Evolutionary conservation across 495 filamentous ascomycete genomes (phyloP).

Genomic region (Glarea lozoyensis): DNA sequence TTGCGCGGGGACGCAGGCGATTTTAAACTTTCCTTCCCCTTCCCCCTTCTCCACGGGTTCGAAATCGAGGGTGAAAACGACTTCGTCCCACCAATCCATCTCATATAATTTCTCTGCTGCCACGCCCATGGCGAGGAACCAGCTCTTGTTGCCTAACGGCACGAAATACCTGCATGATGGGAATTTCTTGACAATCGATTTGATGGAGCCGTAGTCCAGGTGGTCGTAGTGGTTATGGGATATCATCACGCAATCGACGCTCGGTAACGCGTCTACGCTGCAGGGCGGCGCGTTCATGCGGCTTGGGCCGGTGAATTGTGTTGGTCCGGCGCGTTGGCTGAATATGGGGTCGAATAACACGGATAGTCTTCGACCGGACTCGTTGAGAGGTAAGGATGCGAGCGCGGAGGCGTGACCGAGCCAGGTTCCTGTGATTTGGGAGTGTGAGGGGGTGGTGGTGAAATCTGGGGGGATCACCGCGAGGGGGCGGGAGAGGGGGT

Average conservation of each 20-base stretch:
- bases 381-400: conserved; percentile 26
- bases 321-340: conserved; percentile 38
- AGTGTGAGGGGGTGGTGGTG: conserved; percentile 1
- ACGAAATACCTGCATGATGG: conserved; percentile 84
- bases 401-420: conserved; percentile 44
- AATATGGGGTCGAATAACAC: conserved; percentile 48
- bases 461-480: conserved; percentile 3
- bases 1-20: conserved; percentile 79
- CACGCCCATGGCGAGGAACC: conserved; percentile 64
- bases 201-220: conserved; percentile 62
- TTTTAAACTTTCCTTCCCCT: conserved; percentile 25
- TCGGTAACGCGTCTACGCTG: conserved; percentile 33
- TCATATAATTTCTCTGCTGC: conserved; percentile 59
- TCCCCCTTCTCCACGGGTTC: conserved; percentile 17
- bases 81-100: conserved; percentile 86
- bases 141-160: conserved; percentile 74
- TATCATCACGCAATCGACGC: conserved; percentile 75
- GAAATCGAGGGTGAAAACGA: conserved; percentile 25
- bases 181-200: conserved; percentile 57
- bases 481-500: conserved; percentile 12
- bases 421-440: conserved; percentile 32
- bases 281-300: conserved; percentile 43
- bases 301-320: conserved; percentile 35
- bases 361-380: conserved; percentile 9
- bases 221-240: conserved; percentile 97